Conservation (phyloP, 2,329 filamentous ascomycete species). For the Scedosporium boydii region DNA sequence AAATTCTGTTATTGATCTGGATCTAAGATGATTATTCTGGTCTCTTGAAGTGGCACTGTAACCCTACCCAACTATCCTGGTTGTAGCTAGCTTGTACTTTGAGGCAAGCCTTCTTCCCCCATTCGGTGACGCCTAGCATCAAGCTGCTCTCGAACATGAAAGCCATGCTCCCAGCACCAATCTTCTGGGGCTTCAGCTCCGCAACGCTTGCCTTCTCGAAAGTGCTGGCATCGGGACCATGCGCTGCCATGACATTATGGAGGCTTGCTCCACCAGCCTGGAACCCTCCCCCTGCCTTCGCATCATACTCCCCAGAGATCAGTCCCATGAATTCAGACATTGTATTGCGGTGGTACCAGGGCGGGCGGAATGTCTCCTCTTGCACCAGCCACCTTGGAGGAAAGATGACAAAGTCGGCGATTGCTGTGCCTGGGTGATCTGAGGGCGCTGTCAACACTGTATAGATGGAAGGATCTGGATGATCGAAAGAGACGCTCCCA, state of each 20-base stretch:
- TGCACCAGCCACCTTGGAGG: constrained; percentile 62
- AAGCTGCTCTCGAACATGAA: constrained; percentile 63
- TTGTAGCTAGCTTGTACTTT: constrained; percentile 61
- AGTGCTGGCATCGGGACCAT: constrained; percentile 49
- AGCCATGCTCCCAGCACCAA: constrained; percentile 51
- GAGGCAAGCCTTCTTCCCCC: constrained; percentile 51
- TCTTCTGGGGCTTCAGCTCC: constrained; percentile 44
- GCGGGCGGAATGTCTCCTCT: constrained; percentile 61
- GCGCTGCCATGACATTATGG: constrained; percentile 65
- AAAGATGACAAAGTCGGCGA: constrained; percentile 66
- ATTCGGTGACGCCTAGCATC: constrained; percentile 64
- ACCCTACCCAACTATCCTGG: constrained; percentile 68
- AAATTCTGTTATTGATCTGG: no score
- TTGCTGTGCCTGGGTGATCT: constrained; percentile 48
- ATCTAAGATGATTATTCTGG: constrained; percentile 16
- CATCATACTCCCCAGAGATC: constrained; percentile 50
- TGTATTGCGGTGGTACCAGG: constrained; percentile 64
- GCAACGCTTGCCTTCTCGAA: constrained; percentile 46
- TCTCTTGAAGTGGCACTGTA: constrained; percentile 52
- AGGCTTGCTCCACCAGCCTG: constrained; percentile 50
- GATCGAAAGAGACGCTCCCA: constrained; percentile 64
- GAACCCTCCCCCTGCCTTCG: constrained; percentile 49
- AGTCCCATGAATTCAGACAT: constrained; percentile 58
- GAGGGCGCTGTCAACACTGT: constrained; percentile 59
- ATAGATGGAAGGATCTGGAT: constrained; percentile 71